Base-by-base conservation (phyloP, 345 rosid species). In the Syzygium jambos region DNA sequence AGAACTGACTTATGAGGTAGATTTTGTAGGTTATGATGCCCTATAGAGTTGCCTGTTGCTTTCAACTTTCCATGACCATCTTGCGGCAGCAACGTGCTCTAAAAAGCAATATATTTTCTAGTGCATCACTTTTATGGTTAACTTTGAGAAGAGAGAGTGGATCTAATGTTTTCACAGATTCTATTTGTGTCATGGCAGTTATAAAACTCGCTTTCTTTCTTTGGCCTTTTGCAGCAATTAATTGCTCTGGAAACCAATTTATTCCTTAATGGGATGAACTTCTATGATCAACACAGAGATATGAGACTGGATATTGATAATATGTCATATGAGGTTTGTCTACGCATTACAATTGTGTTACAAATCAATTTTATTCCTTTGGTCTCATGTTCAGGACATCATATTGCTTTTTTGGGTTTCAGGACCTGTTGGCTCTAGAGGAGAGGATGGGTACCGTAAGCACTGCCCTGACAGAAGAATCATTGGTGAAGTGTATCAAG, bases 361-460 rank as follows among this genome's bases (percentile, higher is more conserved):
- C 25, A 38, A 73, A 38, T 38, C 27, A 73, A 41, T 73, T 73
- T 73, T 73, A 73, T 34, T 68, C 80, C 30, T 84, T 30, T 30
- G 38, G 9, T 51, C 86, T 86, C 38, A 9, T 46, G 55, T 11
- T 41, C 25, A 27, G n/a, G 46, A 51, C 87, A 73, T 52, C 89
- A 46, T 82, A 89, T 87, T 85, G 34, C 78, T 57, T 55, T 73
- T 73, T 73, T 9, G 5, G 82, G 78, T 85, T 85, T 84, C 92
- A 98, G 99, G 99, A 98, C 87, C 90, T 98, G 87, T 85, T 98
- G 89, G 98, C 99, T 88, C 93, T 98, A 53, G 99, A 95, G 93
- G 99, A 98, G 90, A 95, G 95, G 89, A 96, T 98, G 94, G 99
- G 99, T 85, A 88, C 90, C 52, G 99, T 98, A 91, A 96, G 99